Conservation (phyloP, 2,329 filamentous ascomycete species). For the Onygenales sp. region DNA sequence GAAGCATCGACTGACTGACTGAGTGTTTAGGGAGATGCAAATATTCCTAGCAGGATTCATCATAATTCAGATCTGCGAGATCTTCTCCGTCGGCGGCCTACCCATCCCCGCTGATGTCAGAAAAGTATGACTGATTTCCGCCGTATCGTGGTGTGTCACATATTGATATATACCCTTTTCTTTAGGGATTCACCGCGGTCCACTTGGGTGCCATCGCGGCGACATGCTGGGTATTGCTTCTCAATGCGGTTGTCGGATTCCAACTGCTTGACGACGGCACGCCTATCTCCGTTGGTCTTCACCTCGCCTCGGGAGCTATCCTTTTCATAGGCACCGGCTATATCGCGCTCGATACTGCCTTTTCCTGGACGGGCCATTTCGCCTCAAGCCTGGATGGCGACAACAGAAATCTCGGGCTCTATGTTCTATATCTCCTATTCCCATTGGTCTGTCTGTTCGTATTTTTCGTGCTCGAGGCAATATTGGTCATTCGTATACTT, state of each 20-base stretch:
- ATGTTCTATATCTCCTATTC: slow-evolving; percentile 84
- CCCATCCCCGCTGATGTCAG: slow-evolving; percentile 62
- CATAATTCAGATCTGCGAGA: slow-evolving; percentile 84
- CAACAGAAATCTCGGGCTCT: slow-evolving; percentile 73
- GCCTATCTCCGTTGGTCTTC: slow-evolving; percentile 66
- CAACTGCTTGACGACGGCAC: slow-evolving; percentile 93
- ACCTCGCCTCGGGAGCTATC: slow-evolving; percentile 57
- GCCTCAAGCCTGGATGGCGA: slow-evolving; percentile 45
- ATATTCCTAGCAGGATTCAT: slow-evolving; percentile 81
- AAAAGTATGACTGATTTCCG: slow-evolving; percentile 50
- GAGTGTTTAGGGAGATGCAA: slow-evolving; percentile 73
- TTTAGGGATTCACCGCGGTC: slow-evolving; percentile 73
- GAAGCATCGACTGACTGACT: slow-evolving; percentile 1
- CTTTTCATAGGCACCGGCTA: slow-evolving; percentile 89
- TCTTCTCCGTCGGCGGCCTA: slow-evolving; percentile 89
- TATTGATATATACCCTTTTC: background rate
- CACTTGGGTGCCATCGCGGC: slow-evolving; percentile 86
- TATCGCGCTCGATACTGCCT: slow-evolving; percentile 88
- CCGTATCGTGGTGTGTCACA: background rate
- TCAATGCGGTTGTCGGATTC: slow-evolving; percentile 88
- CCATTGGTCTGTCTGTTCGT: slow-evolving; percentile 82
- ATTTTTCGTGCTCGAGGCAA: slow-evolving; percentile 74
- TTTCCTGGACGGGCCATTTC: slow-evolving; percentile 74
- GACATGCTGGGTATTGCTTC: slow-evolving; percentile 79
- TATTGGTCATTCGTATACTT: slow-evolving; percentile 76